Evolutionary conservation across 2,329 filamentous ascomycete species (phyloP).

Genomic region (Trichoderma brevicompactum): DNA sequence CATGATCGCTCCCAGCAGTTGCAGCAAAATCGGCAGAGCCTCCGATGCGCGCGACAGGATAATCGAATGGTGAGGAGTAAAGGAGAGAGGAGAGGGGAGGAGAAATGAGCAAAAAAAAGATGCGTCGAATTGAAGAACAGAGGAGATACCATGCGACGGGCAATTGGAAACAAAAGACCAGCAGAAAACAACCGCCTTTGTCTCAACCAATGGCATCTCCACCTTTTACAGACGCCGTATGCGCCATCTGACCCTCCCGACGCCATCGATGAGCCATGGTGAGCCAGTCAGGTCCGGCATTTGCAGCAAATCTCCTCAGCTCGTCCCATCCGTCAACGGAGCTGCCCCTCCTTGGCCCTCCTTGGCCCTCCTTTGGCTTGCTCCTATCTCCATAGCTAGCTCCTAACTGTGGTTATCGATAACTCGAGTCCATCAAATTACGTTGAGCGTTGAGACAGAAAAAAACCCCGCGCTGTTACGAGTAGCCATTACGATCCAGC

Average conservation of each 20-base stretch:
- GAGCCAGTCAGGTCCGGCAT: slow-evolving; percentile 11
- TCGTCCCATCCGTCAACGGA: slow-evolving; percentile 28
- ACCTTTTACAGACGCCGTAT: slow-evolving; percentile 4
- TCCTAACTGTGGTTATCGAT: slow-evolving; percentile 21
- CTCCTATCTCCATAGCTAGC: not conserved
- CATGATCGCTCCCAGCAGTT: slow-evolving; percentile 13
- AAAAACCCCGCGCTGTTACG: slow-evolving; percentile 29
- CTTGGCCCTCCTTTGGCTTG: not conserved
- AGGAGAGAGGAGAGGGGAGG: not conserved
- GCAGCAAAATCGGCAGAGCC: slow-evolving; percentile 9
- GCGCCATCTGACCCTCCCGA: not conserved
- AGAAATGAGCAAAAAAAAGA: not conserved
- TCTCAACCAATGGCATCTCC: slow-evolving; percentile 14
- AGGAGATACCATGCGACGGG: not conserved
- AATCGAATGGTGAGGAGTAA: not conserved
- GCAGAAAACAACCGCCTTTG: not conserved
- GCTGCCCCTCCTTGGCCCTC: slow-evolving; percentile 24
- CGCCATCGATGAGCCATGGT: slow-evolving; percentile 12
- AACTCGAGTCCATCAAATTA: slow-evolving; percentile 11
- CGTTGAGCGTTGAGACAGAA: slow-evolving; percentile 14
- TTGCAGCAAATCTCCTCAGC: slow-evolving; percentile 23
- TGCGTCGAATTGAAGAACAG: not conserved
- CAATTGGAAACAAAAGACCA: no score
- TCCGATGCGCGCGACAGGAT: not conserved
- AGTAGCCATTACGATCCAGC: slow-evolving; percentile 27